Evolutionary conservation across 1,284 basidiomycete genomes (phyloP), one percentile per base, ranked within the genome.

Genomic region (Naganishia sp.): DNA sequence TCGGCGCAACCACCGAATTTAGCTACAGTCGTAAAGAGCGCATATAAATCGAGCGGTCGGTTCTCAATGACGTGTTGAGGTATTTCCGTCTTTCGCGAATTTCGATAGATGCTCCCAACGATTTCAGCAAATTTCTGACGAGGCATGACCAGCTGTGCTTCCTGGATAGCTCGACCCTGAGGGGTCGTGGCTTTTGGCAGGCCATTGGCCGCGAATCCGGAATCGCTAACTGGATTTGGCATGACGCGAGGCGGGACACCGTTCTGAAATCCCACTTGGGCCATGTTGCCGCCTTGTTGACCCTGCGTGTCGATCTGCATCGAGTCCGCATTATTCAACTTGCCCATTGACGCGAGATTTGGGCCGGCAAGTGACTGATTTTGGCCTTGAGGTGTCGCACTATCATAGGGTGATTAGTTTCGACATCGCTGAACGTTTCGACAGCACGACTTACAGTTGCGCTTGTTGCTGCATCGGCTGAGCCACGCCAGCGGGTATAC

Each of bases 1-100:
- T 72, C 71, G 2, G 69, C 71, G 64, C 70, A 70, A 18, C 75
- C 75, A 36, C 73, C 74, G 55, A 74, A 75, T 49, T 69, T 70
- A 64, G 74, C 67, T 9, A 75, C 75, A 13, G 75, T 64, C 16
- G 67, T 70, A 63, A 77, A 74, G 15, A 77, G 61, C 46, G 65
- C 64, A 57, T 70, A 71, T 55, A 75, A 50, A 55, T 75, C 72
- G 25, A 77, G 65, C 11, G 36, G 69, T 55, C 59, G 59, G 43
- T 61, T 61, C 59, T 61, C 59, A 39, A 61, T 61, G 21, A 61
- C 25, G n/a, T 61, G 59, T 25, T 61, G 48, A 6, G 59, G 59
- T 43, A 61, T 61, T 13, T 61, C 59, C 18, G 48, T 39, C 36
- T 61, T 50, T 18, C 59, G 13, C 4, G 48, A 28, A 13, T 61